Base-by-base conservation (phyloP, 2,329 filamentous ascomycete genomes). In the Bretziella fagacearum region DNA sequence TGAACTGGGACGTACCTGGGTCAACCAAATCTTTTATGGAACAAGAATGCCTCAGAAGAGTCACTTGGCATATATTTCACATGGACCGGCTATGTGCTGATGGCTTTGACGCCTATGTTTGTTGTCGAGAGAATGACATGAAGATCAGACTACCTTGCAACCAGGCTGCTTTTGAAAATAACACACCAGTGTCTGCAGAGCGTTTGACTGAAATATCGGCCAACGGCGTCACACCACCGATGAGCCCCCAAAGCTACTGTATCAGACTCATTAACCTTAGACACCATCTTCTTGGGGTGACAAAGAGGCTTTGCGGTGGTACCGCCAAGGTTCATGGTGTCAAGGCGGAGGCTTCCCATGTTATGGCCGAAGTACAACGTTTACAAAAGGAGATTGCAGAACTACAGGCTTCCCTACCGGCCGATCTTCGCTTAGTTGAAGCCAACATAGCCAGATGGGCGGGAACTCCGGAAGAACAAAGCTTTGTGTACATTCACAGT, bases 71-170 rank as follows among this genome's bases (percentile, higher is more conserved):
- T 29, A 53, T 64, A 33, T 65, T 63, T 48, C 54, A 60, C 37
- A 52, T 64, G 37, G 63, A 65, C 43, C 58, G 63, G 6, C 51
- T 62, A 20, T 56, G 65, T 8, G 62, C 63, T 1, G 62, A 59
- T 2, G 63, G 63, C 1, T 65, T 63, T 39, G 62, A 64, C 22
- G 62, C 63, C 42, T 64, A 65, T 48, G 58, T 65, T 17, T 56
- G 56, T 10, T 60, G 60, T 26, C 57, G 59, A 8, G 57, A 60
- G 4, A 59, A 63, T 11, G 59, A 59, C 26, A 63, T 65, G 60
- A 60, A 59, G 49, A 60, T 65, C 6, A 54, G 59, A 2, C 50
- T 65, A 17, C 63, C 63, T 5, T 62, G 61, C 44, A 54, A 54
- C 13, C 58, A 65, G 46, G 51, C 56, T 2, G 57, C 58, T 2